Conservation (phyloP, 2,329 filamentous ascomycete genomes). For the Ophiognomonia clavigignenti-juglandacearum region DNA sequence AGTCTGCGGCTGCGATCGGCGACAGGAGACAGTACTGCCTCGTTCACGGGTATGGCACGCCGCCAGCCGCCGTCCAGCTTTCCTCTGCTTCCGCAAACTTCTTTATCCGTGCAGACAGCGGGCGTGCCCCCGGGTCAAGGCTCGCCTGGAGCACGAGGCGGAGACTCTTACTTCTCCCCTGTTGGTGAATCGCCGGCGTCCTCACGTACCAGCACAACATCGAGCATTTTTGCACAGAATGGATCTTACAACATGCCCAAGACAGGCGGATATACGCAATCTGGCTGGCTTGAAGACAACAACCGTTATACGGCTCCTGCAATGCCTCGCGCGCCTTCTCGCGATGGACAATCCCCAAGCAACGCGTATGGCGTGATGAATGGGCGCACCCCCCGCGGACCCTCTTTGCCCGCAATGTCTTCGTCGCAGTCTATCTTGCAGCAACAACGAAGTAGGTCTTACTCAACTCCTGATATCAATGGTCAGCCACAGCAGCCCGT, state of each 20-base stretch:
- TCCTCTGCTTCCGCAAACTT: constrained; percentile 51
- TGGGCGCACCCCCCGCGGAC: constrained; percentile 65
- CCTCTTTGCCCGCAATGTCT: constrained; percentile 67
- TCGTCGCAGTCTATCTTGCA: constrained; percentile 39
- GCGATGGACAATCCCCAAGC: constrained; percentile 63
- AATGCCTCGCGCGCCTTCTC: constrained; percentile 73
- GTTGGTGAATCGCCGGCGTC: constrained; percentile 73
- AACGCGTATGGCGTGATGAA: constrained; percentile 58
- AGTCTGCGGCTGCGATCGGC: constrained; percentile 73
- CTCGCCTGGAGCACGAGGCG: constrained; percentile 51
- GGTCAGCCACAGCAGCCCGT: constrained; percentile 54
- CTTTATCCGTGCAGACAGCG: constrained; percentile 65
- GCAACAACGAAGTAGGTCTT: constrained; percentile 74
- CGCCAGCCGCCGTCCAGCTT: constrained; percentile 64
- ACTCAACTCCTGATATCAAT: constrained; percentile 93
- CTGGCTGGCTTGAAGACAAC: constrained; percentile 66
- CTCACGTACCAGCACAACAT: constrained; percentile 69
- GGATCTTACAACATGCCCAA: constrained; percentile 65
- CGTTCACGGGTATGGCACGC: constrained; percentile 50
- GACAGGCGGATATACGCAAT: constrained; percentile 59
- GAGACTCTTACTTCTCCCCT: constrained; percentile 94
- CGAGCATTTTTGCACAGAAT: constrained; percentile 61
- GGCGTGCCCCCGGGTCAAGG: constrained; percentile 54
- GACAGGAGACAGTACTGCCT: constrained; percentile 64
- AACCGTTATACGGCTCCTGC: constrained; percentile 87